Evolutionary conservation across 2,329 filamentous ascomycete genomes (phyloP), one percentile per base, ranked within the genome.

Genomic region (Diaporthe sp.): DNA sequence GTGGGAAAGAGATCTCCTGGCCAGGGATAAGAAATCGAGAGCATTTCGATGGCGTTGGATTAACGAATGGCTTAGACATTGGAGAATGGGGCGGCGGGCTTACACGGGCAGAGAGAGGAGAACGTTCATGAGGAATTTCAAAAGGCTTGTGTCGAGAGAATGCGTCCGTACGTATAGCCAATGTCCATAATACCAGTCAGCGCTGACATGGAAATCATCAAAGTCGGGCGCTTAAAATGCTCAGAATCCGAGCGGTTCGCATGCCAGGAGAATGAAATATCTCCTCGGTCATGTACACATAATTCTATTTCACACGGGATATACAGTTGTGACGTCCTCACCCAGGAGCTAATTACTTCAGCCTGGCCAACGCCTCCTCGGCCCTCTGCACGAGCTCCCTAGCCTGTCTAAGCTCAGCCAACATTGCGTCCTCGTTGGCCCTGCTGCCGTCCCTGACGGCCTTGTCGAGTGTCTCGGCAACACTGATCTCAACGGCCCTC

Each of bases 401-500:
- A 12, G 86, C 84, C 75, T 80, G 83, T n/a, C 79, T 79, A 13
- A 87, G 77, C 75, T 86, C 83, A 25, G 82, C 80, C 2, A 79
- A 33, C n/a, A 75, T 77, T 30, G 79, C 81, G 45, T 79, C 78
- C 25, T 77, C 75, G 9, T 76, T 77, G 19, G 76, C 77, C 0
- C 74, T 73, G 54, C 42, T 33, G 50, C 81, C 80, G 28, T 77
- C 77, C 22, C 45, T 58, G 15, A 54, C 15, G 4, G 79, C 77
- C 28, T 79, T 79, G 22, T 84, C 83, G 22, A 92, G 80, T 28
- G 88, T 85, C 13, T 86, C 82, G 0, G 82, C 85, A 35, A 92
- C 83, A 64, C 86, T 89, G 58, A 85, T 83, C 80, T 92, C 91
- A 2, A 88, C 87, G 6, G 84, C 88, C 72, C 89, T 83, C 9